Base-by-base conservation (phyloP, 2,329 filamentous ascomycete species). In the Sarocladium strictum region DNA sequence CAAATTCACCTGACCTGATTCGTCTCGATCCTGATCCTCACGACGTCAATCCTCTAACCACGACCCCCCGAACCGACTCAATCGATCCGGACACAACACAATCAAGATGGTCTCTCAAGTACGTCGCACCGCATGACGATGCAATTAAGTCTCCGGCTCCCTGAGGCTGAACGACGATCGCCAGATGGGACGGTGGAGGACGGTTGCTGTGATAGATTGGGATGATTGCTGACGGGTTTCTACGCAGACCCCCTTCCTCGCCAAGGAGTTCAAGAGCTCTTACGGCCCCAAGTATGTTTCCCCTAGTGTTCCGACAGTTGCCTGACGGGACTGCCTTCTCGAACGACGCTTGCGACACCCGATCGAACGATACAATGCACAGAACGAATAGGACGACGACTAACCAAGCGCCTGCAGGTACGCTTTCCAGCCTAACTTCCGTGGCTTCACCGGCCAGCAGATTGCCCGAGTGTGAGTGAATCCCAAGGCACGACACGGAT, bases 221-320 rank as follows among this genome's bases (percentile, higher is more conserved):
- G 37, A 21, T n/a, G n/a, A 21, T 21, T 6, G 15, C 50, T 38
- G 50, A 53, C 32, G 50, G 52, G 61, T 71, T 73, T 59, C 58
- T 54, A 38, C 26, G 24, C 62, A 81, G 78, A 74, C 74, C 68
- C 72, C 72, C 64, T 61, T 72, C 67, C 73, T 69, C 69, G 69
- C 70, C 66, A 64, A 69, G 58, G 62, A 68, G 59, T 86, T 84
- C 77, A 79, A 78, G 73, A 85, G 81, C 72, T 73, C 77, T 61
- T 85, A 82, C 68, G 83, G 81, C 67, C 84, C 84, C 53, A 86
- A 84, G 84, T 86, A 81, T 72, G 68, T 67, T 27, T 29, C n/a
- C 24, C 27, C 7, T 23, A 50, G 33, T 32, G 27, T n/a, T n/a
- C 14, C 38, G 38, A 43, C 15, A 14, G n/a, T 43, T 11, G 38